phyloP scores from a whole-genome alignment of 805 yeast species.

The Teunomyces stri region DNA sequence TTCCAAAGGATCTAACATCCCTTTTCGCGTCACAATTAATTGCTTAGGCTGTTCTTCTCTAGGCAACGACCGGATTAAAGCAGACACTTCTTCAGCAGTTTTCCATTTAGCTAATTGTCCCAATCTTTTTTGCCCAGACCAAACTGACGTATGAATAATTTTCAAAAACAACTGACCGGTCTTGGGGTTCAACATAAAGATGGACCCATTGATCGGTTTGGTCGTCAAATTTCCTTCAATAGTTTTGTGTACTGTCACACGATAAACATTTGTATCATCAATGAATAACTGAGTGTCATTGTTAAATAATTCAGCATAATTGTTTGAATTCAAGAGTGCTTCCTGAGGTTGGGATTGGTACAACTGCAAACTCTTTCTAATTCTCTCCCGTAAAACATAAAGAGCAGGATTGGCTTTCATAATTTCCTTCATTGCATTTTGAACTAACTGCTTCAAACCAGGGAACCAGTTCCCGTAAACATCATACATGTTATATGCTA shows the following conservation, averaged over 20 bases:
- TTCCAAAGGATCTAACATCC: constrained; percentile 90
- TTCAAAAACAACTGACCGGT: constrained; percentile 88
- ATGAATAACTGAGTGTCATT: constrained; percentile 80
- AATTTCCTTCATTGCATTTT: constrained; percentile 87
- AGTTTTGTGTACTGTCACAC: constrained; percentile 89
- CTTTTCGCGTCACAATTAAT: constrained; percentile 83
- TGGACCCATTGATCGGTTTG: constrained; percentile 90
- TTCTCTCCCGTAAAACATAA: constrained; percentile 86
- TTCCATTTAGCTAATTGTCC: constrained; percentile 97
- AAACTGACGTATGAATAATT: constrained; percentile 88
- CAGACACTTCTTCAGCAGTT: constrained; percentile 96
- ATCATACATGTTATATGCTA: constrained; percentile 94
- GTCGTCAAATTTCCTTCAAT: constrained; percentile 91
- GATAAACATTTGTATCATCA: constrained; percentile 91
- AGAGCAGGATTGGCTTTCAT: constrained; percentile 95
- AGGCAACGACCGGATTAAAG: constrained; percentile 82
- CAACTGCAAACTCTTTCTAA: constrained; percentile 88
- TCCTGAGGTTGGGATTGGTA: constrained; percentile 94
- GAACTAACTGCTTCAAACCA: constrained; percentile 85
- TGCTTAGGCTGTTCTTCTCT: constrained; percentile 94
- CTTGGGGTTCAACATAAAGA: constrained; percentile 84
- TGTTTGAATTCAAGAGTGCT: constrained; percentile 82
- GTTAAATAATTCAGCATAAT: constrained; percentile 86
- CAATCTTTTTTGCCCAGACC: constrained; percentile 95
- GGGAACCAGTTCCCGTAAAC: constrained; percentile 98